These are phyloP conservation scores for Calonectria pseudoreteaudii DNA, from an alignment of 2,329 filamentous ascomycete genomes.

Conservation along the genomic window DNA sequence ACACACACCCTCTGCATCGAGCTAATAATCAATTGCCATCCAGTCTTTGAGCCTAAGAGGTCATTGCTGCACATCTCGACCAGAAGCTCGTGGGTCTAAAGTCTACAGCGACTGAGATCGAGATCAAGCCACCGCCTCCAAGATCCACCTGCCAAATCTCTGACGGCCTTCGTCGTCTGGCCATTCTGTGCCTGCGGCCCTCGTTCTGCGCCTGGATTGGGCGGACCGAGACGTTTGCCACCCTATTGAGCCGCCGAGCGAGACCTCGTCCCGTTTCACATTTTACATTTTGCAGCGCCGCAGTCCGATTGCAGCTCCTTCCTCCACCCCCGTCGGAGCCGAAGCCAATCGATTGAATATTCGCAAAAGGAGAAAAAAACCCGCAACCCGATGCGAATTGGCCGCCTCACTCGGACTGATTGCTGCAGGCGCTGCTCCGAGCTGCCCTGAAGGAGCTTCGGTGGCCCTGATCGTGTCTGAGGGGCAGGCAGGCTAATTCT, in stretches of 20 bases:
- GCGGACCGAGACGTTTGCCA: constrained; percentile 1
- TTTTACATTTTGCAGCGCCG: background rate
- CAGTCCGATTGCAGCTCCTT: constrained; percentile 1
- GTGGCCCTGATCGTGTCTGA: background rate
- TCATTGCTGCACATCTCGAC: constrained; percentile 29
- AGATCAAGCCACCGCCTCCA: constrained; percentile 37
- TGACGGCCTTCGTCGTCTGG: constrained; percentile 23
- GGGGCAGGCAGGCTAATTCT: background rate
- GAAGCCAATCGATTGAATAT: constrained; percentile 5
- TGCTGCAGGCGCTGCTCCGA: background rate
- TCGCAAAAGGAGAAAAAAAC: background rate
- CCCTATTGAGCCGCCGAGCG: background rate
- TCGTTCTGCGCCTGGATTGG: background rate
- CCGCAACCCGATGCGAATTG: background rate
- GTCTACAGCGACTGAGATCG: constrained; percentile 27
- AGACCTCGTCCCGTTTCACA: constrained; percentile 7
- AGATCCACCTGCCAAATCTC: constrained; percentile 37
- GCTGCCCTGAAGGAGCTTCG: background rate
- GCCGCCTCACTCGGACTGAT: background rate
- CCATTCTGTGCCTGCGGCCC: background rate
- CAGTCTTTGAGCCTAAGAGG: background rate
- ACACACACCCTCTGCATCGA: constrained; percentile 15
- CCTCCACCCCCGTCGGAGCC: constrained; percentile 14
- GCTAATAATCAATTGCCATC: constrained; percentile 3
- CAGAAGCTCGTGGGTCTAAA: constrained; percentile 11